Base-by-base conservation (phyloP, 441 rosid genomes). In the Bocquillonia castaneifolia region DNA sequence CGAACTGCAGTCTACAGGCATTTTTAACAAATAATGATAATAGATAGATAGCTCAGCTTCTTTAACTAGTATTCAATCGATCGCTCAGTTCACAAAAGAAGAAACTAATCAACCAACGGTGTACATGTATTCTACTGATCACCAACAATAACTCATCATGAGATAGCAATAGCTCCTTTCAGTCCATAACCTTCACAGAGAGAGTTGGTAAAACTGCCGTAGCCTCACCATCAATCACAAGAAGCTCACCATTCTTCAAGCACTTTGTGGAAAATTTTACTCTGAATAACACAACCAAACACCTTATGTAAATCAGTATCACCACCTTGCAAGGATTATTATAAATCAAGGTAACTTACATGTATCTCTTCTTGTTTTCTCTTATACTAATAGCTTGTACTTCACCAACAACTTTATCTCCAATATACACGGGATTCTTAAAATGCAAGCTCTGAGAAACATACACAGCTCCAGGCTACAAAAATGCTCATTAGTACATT, bases 401-500 rank as follows among this genome's bases (percentile, higher is more conserved):
- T 76, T 80, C 80, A 5, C 89, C 87, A 1, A 60, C 45, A 74
- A 91, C 73, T 72, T 84, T 86, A 51, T 93, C 95, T 8, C 93
- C 93, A 26, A 84, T 23, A 70, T 83, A 86, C 55, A 89, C 93
- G 0, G 96, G 97, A 31, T 71, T 80, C 74, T 78, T 85, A 78
- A 89, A 91, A 70, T 82, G 83, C 85, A 91, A 78, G 80, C 79
- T 85, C 69, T 93, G 98, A 57, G 96, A 91, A 63, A 81, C 88
- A 73, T 93, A 88, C 20, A 93, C 73, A 26, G 95, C 95, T 80
- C 98, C 95, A 36, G 95, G 95, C 98, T 93, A 63, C 68, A 72
- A 58, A 66, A 40, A 52, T 13, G 20, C 56, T 10, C 54, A 40
- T 39, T 42, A 47, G 12, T 7, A 34, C 29, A 1, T 23, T 26